These are phyloP conservation scores for Coprinopsis cinerea DNA, from an alignment of 768 basidiomycete genomes.

Conservation along the genomic window DNA sequence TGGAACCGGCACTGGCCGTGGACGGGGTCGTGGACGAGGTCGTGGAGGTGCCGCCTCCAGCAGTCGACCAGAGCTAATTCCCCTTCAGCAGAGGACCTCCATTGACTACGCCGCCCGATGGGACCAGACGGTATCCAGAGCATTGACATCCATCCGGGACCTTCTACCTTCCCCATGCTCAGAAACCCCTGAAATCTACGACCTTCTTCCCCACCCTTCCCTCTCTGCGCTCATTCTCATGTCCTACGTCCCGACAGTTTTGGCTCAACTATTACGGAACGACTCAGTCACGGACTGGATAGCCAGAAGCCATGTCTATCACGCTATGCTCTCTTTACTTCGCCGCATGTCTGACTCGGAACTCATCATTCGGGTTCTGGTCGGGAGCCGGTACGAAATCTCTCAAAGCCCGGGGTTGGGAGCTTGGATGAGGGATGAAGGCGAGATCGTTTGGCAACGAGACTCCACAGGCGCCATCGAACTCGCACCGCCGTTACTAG, in stretches of 20 bases:
- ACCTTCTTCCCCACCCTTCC: slow-evolving; percentile 44
- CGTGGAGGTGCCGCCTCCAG: background rate
- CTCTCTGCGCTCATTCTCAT: slow-evolving; percentile 35
- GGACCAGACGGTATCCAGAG: slow-evolving; percentile 35
- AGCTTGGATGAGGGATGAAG: slow-evolving; percentile 43
- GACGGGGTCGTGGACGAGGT: background rate
- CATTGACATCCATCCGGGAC: slow-evolving; percentile 31
- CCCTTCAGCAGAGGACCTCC: background rate
- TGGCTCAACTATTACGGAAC: slow-evolving; percentile 44
- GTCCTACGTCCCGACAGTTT: slow-evolving; percentile 41
- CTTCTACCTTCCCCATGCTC: slow-evolving; percentile 42
- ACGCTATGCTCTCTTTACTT: slow-evolving; percentile 42
- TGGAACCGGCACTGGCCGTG: background rate
- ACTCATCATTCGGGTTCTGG: slow-evolving; percentile 40
- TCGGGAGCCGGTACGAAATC: slow-evolving; percentile 34
- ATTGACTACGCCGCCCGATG: slow-evolving; percentile 23
- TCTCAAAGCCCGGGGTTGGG: slow-evolving; percentile 34
- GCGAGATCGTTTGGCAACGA: slow-evolving; percentile 36
- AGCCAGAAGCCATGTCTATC: slow-evolving; percentile 38
- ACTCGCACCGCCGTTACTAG: slow-evolving; percentile 35
- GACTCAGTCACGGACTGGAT: slow-evolving; percentile 53
- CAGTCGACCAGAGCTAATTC: slow-evolving; percentile 1
- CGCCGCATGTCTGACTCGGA: slow-evolving; percentile 47
- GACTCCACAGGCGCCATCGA: slow-evolving; percentile 24
- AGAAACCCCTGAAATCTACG: slow-evolving; percentile 36